phyloP scores from a whole-genome alignment of 2,329 filamentous ascomycete species.

The Mycocentrospora acerina region DNA sequence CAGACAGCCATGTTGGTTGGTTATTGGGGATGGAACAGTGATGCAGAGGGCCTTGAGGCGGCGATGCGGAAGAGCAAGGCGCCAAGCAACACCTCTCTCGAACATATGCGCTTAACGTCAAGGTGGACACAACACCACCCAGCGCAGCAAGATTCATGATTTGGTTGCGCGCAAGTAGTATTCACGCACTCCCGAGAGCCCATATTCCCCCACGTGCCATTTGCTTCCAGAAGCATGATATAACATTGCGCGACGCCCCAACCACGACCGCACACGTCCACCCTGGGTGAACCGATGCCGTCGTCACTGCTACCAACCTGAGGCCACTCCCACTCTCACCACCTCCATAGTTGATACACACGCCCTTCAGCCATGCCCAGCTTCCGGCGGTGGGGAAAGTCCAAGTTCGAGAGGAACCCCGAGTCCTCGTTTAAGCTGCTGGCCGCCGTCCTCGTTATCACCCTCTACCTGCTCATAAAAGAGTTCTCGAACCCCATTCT shows the following conservation, averaged over 20 bases:
- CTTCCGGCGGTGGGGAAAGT: slow-evolving; percentile 41
- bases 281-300: slow-evolving; percentile 25
- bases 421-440: slow-evolving; percentile 46
- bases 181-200: too few species aligned
- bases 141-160: too few species aligned
- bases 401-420: slow-evolving; percentile 43
- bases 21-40: too few species aligned
- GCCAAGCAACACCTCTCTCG: too few species aligned
- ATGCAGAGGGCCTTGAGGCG: too few species aligned
- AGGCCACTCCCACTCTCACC: slow-evolving; percentile 15
- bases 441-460: slow-evolving; percentile 42
- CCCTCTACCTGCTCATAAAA: slow-evolving; percentile 44
- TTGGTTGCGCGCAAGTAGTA: too few species aligned
- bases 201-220: too few species aligned
- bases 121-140: too few species aligned
- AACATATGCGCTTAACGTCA: too few species aligned
- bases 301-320: slow-evolving; percentile 19
- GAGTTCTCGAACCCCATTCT: slow-evolving; percentile 37
- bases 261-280: slow-evolving; percentile 9
- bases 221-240: not conserved
- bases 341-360: too few species aligned
- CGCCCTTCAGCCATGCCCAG: slow-evolving; percentile 30
- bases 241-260: not conserved
- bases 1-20: slow-evolving; percentile 35
- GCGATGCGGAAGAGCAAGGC: too few species aligned